Evolutionary conservation across 2,329 filamentous ascomycete genomes (phyloP).

Genomic region (Huntiella savannae): DNA sequence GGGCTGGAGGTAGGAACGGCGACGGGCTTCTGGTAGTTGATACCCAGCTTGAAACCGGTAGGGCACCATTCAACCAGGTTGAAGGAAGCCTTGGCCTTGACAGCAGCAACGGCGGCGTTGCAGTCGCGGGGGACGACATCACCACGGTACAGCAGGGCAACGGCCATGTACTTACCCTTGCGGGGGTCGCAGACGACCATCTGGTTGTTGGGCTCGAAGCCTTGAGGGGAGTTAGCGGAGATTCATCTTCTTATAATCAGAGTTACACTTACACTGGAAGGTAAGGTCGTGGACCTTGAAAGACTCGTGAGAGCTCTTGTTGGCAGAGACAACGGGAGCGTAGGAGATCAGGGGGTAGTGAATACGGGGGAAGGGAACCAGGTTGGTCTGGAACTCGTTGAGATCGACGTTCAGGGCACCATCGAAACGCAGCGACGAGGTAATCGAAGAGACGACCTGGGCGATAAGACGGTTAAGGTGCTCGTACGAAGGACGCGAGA

Average conservation of each 20-base stretch:
- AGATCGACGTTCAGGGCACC: constrained; percentile 55
- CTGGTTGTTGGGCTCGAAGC: constrained; percentile 62
- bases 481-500: constrained; percentile 49
- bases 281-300: constrained; percentile 68
- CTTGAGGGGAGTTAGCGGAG: constrained; percentile 19
- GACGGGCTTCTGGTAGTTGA: constrained; percentile 53
- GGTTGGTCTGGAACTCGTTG: constrained; percentile 62
- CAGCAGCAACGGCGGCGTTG: constrained; percentile 42
- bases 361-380: constrained; percentile 55
- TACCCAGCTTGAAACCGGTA: constrained; percentile 57
- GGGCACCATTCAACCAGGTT: constrained; percentile 61
- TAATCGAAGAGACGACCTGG: constrained; percentile 58
- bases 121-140: constrained; percentile 54
- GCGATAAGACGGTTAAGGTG: constrained; percentile 56
- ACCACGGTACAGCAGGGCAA: constrained; percentile 52
- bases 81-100: constrained; percentile 55
- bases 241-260: background rate
- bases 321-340: constrained; percentile 49
- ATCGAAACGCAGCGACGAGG: constrained; percentile 52
- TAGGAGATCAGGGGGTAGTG: constrained; percentile 59
- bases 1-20: constrained; percentile 33
- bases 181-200: constrained; percentile 59
- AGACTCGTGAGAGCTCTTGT: constrained; percentile 69
- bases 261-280: constrained; percentile 43
- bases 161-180: constrained; percentile 62